Base-by-base conservation (phyloP, 768 basidiomycete genomes). In the Austroboletus eburneus region DNA sequence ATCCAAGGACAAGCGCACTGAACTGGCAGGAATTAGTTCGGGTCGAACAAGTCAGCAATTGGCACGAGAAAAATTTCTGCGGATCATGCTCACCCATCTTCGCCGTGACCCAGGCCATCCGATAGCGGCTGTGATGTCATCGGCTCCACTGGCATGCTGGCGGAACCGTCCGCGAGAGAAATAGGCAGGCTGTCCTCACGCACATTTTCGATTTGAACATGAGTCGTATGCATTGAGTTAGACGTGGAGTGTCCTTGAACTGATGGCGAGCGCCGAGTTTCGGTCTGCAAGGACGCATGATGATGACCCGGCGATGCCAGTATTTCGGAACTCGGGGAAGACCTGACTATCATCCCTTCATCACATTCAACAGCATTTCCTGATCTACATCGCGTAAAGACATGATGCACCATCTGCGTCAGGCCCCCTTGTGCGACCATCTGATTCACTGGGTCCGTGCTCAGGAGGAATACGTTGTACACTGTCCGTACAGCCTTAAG, bases 371-470 rank as follows among this genome's bases (percentile, higher is more conserved):
- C 30, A 22, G 44, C 22, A 22, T 51, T 50, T 40, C 61, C 66
- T 23, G 73, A 58, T 62, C 75, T 75, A 58, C 90, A 91, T 18
- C 96, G 80, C 13, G 86, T 78, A 64, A 99, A 98, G 46, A 98
- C 83, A 59, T 97, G 94, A 57, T 96, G 88, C 3, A 98, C 93
- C 85, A 99, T 98, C 66, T 99, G 96, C 0, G 92, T 93, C 16
- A 99, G 78, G 16, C 94, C 92, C 17, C 95, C 96, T 67, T 99
- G 96, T 16, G 96, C 96, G 30, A 99, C 95, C 73, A 90, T 94
- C 69, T 98, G 96, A 56, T 95, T 98, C 41, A 93, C 87, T 5
- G 86, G 78, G 59, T 95, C 91, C 18, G 78, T 76, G 57, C 91
- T 93, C 49, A 98, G 75, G 22, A 99, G 74, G 65, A 98, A 99